Percentiles rank a stretch among this genome's conserved stretches.
phyloP scores from a whole-genome alignment of 2,329 filamentous ascomycete species.

The Monosporascus sp. region DNA sequence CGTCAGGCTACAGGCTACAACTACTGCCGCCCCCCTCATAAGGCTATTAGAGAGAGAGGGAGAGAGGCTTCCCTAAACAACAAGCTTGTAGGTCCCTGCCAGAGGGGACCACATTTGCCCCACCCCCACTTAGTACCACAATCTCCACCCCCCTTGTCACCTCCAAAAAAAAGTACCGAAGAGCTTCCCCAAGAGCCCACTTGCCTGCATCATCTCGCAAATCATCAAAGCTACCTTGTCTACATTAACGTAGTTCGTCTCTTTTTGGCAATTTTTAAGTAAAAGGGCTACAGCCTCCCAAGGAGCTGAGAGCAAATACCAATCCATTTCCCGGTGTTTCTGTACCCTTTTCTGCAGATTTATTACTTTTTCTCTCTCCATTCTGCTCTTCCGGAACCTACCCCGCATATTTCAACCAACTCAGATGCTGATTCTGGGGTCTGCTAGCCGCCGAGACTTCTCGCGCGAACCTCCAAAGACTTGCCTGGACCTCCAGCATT shows the following conservation, averaged over 20 bases:
- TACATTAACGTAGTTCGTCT: neutral
- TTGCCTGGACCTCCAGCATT: constrained; percentile 43
- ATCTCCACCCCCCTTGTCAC: neutral
- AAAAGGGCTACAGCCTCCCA: neutral
- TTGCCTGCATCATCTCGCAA: neutral
- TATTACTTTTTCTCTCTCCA: constrained; percentile 9
- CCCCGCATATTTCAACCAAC: constrained; percentile 21
- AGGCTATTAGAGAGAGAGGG: too few relatives aligned
- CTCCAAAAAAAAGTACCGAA: neutral
- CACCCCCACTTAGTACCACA: neutral
- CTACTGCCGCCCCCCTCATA: too few relatives aligned
- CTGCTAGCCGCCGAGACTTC: constrained; percentile 45
- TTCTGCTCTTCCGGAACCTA: constrained; percentile 3
- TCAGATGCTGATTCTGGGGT: constrained; percentile 54
- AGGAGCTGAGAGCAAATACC: neutral
- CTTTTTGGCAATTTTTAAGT: neutral
- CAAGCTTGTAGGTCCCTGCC: neutral
- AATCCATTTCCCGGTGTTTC: constrained; percentile 2
- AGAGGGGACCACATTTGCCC: neutral
- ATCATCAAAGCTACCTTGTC: neutral
- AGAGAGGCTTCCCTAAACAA: too few relatives aligned
- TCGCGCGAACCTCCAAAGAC: constrained; percentile 41
- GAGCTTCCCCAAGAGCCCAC: neutral
- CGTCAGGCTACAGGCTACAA: too few relatives aligned
- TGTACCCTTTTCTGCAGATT: constrained; percentile 11